Evolutionary conservation across 805 yeast genomes (phyloP).

Genomic region (Zygoascus bituminiphila): DNA sequence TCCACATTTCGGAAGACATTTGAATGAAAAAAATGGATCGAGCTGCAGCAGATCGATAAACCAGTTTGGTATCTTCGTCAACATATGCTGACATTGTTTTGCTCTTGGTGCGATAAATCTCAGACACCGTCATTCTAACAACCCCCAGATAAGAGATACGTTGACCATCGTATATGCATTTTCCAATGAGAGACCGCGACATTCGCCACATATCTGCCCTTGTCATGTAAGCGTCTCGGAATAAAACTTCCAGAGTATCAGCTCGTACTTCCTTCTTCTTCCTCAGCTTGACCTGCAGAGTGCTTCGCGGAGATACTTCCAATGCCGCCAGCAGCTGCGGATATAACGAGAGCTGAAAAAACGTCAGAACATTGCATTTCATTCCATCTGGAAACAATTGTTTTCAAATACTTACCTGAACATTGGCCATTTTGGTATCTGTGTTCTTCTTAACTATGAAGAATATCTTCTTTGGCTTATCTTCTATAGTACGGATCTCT

Average conservation of each 20-base stretch:
- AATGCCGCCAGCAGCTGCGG: conserved; percentile 28
- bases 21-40: conserved; percentile 76
- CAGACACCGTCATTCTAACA: conserved; percentile 58
- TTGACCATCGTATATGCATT: conserved; percentile 63
- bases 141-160: conserved; percentile 51
- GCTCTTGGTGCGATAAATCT: conserved; percentile 58
- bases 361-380: conserved; percentile 5
- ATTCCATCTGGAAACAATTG: conserved; percentile 3
- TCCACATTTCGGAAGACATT: conserved; percentile 94
- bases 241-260: conserved; percentile 72
- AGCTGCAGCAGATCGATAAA: conserved; percentile 88
- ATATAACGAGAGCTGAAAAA: conserved; percentile 14
- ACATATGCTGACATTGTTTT: conserved; percentile 69
- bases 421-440: conserved; percentile 17
- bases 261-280: conserved; percentile 48
- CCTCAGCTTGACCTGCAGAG: conserved; percentile 47
- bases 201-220: conserved; percentile 92
- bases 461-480: conserved; percentile 23
- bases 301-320: conserved; percentile 59
- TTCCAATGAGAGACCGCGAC: conserved; percentile 49
- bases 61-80: conserved; percentile 63
- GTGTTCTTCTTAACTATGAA: conserved; percentile 19
- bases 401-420: conserved; percentile 13
- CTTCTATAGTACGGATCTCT: conserved; percentile 36
- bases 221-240: conserved; percentile 72